A percentile compares a stretch with the other conserved stretches of the same genome.
Evolutionary conservation across 2,329 filamentous ascomycete species (phyloP).

Genomic region (Massarina eburnea): DNA sequence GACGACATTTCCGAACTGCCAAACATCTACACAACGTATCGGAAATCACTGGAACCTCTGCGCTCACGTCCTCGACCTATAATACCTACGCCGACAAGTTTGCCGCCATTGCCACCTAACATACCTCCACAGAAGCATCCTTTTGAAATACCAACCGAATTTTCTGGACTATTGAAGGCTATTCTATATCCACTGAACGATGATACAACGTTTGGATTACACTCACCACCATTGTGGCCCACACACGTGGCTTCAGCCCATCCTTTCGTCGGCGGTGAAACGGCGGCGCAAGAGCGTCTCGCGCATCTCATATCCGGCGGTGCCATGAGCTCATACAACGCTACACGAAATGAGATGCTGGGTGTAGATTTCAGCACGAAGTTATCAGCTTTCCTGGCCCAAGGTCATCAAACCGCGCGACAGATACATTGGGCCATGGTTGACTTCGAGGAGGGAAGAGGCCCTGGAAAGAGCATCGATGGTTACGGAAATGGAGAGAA

Average conservation of each 20-base stretch:
- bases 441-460: slow-evolving; percentile 67
- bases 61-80: slow-evolving; percentile 62
- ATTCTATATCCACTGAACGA: slow-evolving; percentile 61
- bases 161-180: slow-evolving; percentile 56
- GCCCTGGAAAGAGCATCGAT: slow-evolving; percentile 19
- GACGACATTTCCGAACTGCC: slow-evolving; percentile 62
- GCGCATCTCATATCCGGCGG: slow-evolving; percentile 62
- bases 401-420: slow-evolving; percentile 72
- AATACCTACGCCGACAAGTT: slow-evolving; percentile 55
- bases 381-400: slow-evolving; percentile 70
- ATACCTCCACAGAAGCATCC: slow-evolving; percentile 63
- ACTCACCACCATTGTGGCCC: slow-evolving; percentile 57
- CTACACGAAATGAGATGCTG: slow-evolving; percentile 70
- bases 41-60: slow-evolving; percentile 72
- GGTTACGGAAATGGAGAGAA: slow-evolving; percentile 73
- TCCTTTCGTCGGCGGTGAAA: slow-evolving; percentile 70
- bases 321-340: slow-evolving; percentile 65
- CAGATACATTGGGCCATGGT: slow-evolving; percentile 71
- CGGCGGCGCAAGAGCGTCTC: slow-evolving; percentile 60
- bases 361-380: slow-evolving; percentile 75
- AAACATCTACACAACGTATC: slow-evolving; percentile 74
- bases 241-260: slow-evolving; percentile 60
- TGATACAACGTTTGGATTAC: slow-evolving; percentile 47
- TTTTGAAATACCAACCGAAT: slow-evolving; percentile 62
- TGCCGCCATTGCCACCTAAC: slow-evolving; percentile 61